Conservation (phyloP, 1,284 basidiomycete genomes). For the Cutaneotrichosporon sp. region DNA sequence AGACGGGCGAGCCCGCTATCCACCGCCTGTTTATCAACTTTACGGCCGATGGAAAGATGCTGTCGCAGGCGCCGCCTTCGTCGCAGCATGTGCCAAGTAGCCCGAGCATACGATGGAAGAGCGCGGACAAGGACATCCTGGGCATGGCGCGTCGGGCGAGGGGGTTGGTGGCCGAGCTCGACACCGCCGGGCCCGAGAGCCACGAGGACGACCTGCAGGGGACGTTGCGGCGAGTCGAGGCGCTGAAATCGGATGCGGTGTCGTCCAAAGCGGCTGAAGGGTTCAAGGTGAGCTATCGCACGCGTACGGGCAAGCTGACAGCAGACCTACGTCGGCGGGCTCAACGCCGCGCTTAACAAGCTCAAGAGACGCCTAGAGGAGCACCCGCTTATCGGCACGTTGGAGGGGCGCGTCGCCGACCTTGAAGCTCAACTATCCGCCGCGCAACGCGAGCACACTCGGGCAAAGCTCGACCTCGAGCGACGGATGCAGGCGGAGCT, state of each 20-base stretch:
- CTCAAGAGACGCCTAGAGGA: conserved; percentile 25
- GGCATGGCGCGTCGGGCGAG: conserved; percentile 38
- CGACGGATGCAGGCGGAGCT: neutral
- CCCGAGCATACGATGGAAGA: neutral
- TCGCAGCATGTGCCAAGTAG: neutral
- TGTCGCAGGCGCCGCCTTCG: neutral
- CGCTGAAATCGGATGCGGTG: conserved; percentile 25
- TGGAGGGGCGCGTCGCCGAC: conserved; percentile 2
- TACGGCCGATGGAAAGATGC: conserved; percentile 14
- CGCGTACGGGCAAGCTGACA: conserved; percentile 9
- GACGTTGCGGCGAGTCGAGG: conserved; percentile 24
- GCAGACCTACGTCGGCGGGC: conserved; percentile 37
- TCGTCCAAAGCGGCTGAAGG: conserved; percentile 32
- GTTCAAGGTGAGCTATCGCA: conserved; percentile 33
- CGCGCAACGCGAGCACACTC: conserved; percentile 18
- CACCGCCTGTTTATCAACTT: conserved; percentile 44
- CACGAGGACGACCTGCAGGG: conserved; percentile 30
- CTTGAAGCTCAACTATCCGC: conserved; percentile 12
- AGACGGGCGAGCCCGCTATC: conserved; percentile 35
- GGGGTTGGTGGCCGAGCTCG: conserved; percentile 29
- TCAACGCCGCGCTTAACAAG: conserved; percentile 32
- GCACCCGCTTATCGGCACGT: conserved; percentile 30
- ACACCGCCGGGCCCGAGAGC: conserved; percentile 25
- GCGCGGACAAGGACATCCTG: conserved; percentile 32
- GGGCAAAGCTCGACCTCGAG: conserved; percentile 20